A percentile compares a stretch with the other conserved stretches of the same genome.
Evolutionary conservation across 495 filamentous ascomycete species (phyloP).

Genomic region (Penicillium canariense): DNA sequence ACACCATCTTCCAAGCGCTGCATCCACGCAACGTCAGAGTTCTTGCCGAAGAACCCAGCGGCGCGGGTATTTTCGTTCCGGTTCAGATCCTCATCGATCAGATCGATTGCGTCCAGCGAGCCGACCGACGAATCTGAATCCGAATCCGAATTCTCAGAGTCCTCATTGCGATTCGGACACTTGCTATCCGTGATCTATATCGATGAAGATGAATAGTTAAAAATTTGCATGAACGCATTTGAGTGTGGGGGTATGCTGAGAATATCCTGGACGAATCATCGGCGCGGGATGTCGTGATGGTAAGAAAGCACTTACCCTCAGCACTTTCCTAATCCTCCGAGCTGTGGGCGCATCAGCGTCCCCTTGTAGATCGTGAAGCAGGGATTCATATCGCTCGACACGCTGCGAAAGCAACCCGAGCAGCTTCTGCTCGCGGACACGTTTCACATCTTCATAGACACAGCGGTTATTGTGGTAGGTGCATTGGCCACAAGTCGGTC

Average conservation of each 20-base stretch:
- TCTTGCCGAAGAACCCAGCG: constrained; percentile 62
- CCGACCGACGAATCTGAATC: constrained; percentile 46
- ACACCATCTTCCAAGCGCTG: constrained; percentile 40
- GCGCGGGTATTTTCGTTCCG: constrained; percentile 45
- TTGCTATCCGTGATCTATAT: constrained; percentile 8
- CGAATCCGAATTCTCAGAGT: constrained; percentile 21
- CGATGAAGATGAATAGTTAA: not conserved
- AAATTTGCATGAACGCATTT: not conserved
- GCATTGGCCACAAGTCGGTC: constrained; percentile 55
- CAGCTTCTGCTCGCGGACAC: constrained; percentile 54
- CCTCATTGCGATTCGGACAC: not conserved
- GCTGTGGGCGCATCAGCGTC: constrained; percentile 31
- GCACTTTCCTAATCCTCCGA: constrained; percentile 32
- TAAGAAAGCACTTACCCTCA: constrained; percentile 38
- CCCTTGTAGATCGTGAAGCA: constrained; percentile 36
- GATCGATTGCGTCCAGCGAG: constrained; percentile 57
- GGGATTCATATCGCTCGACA: constrained; percentile 45
- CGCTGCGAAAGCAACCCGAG: constrained; percentile 37
- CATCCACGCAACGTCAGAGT: constrained; percentile 62
- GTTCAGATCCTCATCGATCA: constrained; percentile 58
- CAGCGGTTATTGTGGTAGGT: constrained; percentile 47
- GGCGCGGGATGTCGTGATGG: not conserved
- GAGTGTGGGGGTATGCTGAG: not conserved
- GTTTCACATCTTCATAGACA: constrained; percentile 55
- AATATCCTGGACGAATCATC: not conserved